phyloP scores from a whole-genome alignment of 805 yeast genomes.

The Candida chauliodis region DNA sequence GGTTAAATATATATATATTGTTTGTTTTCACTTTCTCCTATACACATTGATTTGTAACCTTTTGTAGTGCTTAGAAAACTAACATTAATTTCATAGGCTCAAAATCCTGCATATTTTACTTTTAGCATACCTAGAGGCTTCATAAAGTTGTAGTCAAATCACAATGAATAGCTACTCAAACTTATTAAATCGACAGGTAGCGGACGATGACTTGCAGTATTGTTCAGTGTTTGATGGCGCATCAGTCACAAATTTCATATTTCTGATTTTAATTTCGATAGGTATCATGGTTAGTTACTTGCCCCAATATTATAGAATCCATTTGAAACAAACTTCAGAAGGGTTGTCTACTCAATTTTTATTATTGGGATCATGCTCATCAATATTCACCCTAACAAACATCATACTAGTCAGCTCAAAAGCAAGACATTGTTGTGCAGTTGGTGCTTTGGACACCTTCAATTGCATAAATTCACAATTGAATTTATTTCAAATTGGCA shows the following conservation, averaged over 20 bases:
- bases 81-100: no score
- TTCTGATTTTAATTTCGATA: constrained; percentile 52
- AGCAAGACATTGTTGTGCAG: constrained; percentile 59
- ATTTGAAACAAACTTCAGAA: constrained; percentile 59
- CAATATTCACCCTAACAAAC: constrained; percentile 65
- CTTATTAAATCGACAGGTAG: not conserved
- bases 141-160: no score
- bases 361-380: constrained; percentile 65
- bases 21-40: not conserved
- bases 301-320: constrained; percentile 69
- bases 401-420: constrained; percentile 57
- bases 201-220: constrained; percentile 9
- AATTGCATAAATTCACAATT: constrained; percentile 66
- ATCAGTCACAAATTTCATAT: constrained; percentile 42
- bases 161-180: no score
- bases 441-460: constrained; percentile 41
- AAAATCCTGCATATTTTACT: no score
- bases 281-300: constrained; percentile 70
- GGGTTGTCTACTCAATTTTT: constrained; percentile 75
- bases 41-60: no score
- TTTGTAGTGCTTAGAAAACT: no score
- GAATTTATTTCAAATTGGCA: constrained; percentile 62
- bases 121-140: no score
- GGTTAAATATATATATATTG: no score
- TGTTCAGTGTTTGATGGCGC: constrained; percentile 51